Base-by-base conservation (phyloP, 225 moss, liverwort and hornwort genomes). In the Sphagnum contortum region DNA sequence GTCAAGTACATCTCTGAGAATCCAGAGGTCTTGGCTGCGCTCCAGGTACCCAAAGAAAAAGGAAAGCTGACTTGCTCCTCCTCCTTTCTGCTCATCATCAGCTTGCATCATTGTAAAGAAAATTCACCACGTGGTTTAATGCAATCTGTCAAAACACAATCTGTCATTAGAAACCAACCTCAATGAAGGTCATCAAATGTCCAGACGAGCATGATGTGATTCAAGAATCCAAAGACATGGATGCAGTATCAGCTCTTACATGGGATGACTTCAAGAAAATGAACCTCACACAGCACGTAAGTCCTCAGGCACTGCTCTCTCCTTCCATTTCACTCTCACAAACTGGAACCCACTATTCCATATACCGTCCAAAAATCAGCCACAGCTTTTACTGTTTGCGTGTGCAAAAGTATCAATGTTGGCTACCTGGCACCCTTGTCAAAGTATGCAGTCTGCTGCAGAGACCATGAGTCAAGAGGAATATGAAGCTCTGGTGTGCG, bases 181-280 rank as follows among this genome's bases (percentile, higher is more conserved):
- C 29, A 29, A 29, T 29, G 29, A 29, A 5, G 5, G 52, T 52
- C 52, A 29, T 29, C 29, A 29, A 29, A 29, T 29, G 9, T 61
- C 8, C 60, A 74, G 74, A 48, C 60, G 76, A 76, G 59, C 76
- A 76, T 4, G 72, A 72, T 4, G 72, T 71, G 5, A 65, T 76
- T 47, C 64, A 44, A 12, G 47, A 48, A 4, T 68, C 64, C 0
- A 76, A 72, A 45, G 53, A 72, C 4, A 65, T 69, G n/a, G 56
- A 71, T 5, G 68, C 68, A n/a, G 69, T 55, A 29, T 50, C 64
- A 45, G 54, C 52, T 0, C 72, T 76, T 48, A 72, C 76, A 0
- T 76, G 76, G 76, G 72, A 76, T 44, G 76, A 76, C 8, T 76
- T 68, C 72, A 76, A 57, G 57, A 76, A 69, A 60, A 76, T 76